Base-by-base conservation (phyloP, 768 basidiomycete species). In the Goffeauzyma gilvescens region DNA sequence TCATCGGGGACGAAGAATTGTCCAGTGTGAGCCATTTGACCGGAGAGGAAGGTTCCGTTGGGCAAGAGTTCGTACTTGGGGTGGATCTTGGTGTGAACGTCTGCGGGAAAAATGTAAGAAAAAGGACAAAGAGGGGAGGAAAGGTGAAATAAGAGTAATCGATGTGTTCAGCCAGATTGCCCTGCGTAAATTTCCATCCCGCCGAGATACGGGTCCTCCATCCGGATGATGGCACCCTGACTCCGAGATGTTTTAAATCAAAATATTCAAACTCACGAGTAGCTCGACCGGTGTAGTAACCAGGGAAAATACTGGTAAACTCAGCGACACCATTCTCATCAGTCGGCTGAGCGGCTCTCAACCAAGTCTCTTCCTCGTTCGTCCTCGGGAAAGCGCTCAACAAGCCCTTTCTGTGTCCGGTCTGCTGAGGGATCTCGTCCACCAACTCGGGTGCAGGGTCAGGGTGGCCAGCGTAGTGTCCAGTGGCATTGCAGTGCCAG, bases 1-100 rank as follows among this genome's bases (percentile, higher is more conserved):
- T 52, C 42, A 46, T 62, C 60, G 27, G 51, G 52, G 7, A 62
- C 53, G 45, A 62, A 62, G 48, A 62, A 44, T 41, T 62, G 60
- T 8, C 60, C 60, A 12, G 60, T 62, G 55, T 60, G 58, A 21
- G 57, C 50, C 31, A 54, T 44, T 14, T 42, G 41, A 28, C 39
- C 39, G 15, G 44, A 45, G 34, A 39, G 41, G 35, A 45, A 50
- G n/a, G 48, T 50, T 23, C 34, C 38, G 44, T 50, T 50, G 23
- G 43, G 44, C 12, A 45, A 24, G 38, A 41, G 32, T 13, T 45
- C 44, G 31, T 33, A 50, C 13, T 50, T 37, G 27, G 44, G 43
- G 44, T 50, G 48, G 26, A 50, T 41, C 26, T 41, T 43, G 28
- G 30, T 40, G 32, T 45, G 46, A 20, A 45, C 27, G 27, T 45